phyloP scores from a whole-genome alignment of 129 eudicot genomes.

The Helichrysum umbraculigerum region DNA sequence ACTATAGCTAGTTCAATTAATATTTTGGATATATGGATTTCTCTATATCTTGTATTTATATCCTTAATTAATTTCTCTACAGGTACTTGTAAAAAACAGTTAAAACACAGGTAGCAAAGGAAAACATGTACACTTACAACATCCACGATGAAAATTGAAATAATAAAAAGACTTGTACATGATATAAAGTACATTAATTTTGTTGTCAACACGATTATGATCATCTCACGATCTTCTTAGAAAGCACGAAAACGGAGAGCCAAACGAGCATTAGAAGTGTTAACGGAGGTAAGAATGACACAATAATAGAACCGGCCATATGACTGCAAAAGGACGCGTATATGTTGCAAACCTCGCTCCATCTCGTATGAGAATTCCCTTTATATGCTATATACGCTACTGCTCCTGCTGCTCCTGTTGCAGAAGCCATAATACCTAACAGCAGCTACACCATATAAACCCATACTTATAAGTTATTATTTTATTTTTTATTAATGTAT shows the following conservation, averaged over 20 bases:
- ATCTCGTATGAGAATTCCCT: conserved; percentile 60
- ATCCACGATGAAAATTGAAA: neutral
- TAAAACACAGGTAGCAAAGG: too few relatives aligned
- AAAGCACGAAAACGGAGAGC: conserved; percentile 50
- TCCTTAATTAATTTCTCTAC: too few relatives aligned
- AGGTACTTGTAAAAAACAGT: too few relatives aligned
- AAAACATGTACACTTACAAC: neutral
- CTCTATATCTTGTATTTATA: too few relatives aligned
- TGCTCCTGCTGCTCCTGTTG: conserved; percentile 69
- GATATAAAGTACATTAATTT: neutral
- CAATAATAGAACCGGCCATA: conserved; percentile 38
- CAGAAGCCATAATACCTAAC: conserved; percentile 74
- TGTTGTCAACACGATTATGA: neutral
- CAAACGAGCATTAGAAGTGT: conserved; percentile 57
- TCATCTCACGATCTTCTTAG: conserved; percentile 32
- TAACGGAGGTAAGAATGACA: conserved; percentile 46
- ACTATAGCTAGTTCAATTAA: too few relatives aligned
- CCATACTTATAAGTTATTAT: neutral
- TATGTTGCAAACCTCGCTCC: conserved; percentile 55
- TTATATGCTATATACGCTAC: conserved; percentile 68
- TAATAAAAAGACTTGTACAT: neutral
- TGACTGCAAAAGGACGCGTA: conserved; percentile 58
- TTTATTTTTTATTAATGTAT: neutral
- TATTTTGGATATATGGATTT: too few relatives aligned
- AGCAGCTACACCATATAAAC: conserved; percentile 45